phyloP scores from a whole-genome alignment of 441 rosid species.

The Gossypium lobatum region DNA sequence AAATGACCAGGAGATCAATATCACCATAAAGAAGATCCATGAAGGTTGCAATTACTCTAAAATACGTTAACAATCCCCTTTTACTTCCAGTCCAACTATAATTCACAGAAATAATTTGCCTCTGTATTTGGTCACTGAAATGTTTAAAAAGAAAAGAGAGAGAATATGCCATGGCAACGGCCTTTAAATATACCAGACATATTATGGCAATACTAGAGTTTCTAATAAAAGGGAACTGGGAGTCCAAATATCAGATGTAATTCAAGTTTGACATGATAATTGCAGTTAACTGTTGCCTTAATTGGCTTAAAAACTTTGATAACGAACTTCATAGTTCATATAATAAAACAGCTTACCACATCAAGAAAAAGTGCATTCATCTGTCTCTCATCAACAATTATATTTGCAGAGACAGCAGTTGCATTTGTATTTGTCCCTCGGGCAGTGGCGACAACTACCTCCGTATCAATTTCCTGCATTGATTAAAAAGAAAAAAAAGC shows the following conservation, averaged over 20 bases:
- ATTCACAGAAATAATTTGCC: not conserved
- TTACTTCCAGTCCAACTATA: not conserved
- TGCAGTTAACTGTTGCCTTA: not conserved
- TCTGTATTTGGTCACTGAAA: not conserved
- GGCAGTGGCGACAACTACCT: constrained; percentile 82
- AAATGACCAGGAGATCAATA: not conserved
- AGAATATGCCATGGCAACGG: not conserved
- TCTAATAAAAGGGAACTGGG: not conserved
- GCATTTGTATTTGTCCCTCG: constrained; percentile 54
- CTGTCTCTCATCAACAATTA: constrained; percentile 86
- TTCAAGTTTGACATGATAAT: not conserved
- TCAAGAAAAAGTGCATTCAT: constrained; percentile 97
- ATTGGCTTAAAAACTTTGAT: not conserved
- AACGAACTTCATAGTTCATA: not conserved
- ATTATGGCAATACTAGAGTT: not conserved
- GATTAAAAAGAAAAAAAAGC: not conserved
- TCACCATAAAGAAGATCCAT: not conserved
- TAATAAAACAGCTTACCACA: constrained; percentile 50
- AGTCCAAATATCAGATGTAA: not conserved
- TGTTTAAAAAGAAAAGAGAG: not conserved
- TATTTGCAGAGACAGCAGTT: constrained; percentile 84
- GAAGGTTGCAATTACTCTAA: not conserved
- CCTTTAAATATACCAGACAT: not conserved
- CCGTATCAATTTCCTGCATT: constrained; percentile 82
- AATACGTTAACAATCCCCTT: not conserved